Percentiles rank a stretch among this genome's conserved stretches.
Conservation (phyloP, 2,329 filamentous ascomycete genomes). For the Chrysoporthe deuterocubensis region DNA sequence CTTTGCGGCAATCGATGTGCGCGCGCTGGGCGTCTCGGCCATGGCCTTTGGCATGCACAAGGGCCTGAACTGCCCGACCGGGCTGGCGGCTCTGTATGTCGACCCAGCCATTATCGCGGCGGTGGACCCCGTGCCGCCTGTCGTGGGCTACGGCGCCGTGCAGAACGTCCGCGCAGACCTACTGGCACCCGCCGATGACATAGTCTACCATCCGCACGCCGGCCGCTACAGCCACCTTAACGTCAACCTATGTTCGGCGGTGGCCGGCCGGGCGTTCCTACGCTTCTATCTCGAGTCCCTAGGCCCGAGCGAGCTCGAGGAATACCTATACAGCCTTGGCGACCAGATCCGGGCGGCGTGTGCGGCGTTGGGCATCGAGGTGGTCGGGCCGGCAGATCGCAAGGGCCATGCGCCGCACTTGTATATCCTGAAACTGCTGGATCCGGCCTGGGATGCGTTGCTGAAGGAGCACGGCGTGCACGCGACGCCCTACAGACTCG, state of each 20-base stretch:
- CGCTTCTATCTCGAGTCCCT: background rate
- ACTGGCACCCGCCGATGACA: conserved; percentile 28
- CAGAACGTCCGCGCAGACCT: conserved; percentile 31
- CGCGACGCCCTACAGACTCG: background rate
- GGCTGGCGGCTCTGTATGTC: conserved; percentile 38
- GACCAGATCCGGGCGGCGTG: conserved; percentile 31
- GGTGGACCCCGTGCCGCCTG: conserved; percentile 33
- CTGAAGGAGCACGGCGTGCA: background rate
- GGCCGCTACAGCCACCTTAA: conserved; percentile 36
- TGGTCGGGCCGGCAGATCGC: conserved; percentile 32
- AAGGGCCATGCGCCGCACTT: conserved; percentile 37
- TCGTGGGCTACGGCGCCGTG: conserved; percentile 36
- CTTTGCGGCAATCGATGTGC: conserved; percentile 37
- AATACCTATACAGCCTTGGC: conserved; percentile 14
- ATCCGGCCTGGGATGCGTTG: background rate
- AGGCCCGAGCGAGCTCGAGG: background rate
- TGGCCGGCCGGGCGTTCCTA: conserved; percentile 30
- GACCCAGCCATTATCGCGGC: conserved; percentile 32
- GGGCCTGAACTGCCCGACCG: conserved; percentile 39
- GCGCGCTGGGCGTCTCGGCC: conserved; percentile 35
- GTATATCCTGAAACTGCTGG: conserved; percentile 33
- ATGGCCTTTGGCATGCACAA: conserved; percentile 41
- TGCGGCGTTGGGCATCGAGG: conserved; percentile 30
- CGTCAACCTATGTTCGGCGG: conserved; percentile 35
- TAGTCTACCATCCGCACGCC: conserved; percentile 31